Evolutionary conservation across 1,284 basidiomycete species (phyloP), one percentile per base, ranked within the genome.

Genomic region (Vanrija humicola): DNA sequence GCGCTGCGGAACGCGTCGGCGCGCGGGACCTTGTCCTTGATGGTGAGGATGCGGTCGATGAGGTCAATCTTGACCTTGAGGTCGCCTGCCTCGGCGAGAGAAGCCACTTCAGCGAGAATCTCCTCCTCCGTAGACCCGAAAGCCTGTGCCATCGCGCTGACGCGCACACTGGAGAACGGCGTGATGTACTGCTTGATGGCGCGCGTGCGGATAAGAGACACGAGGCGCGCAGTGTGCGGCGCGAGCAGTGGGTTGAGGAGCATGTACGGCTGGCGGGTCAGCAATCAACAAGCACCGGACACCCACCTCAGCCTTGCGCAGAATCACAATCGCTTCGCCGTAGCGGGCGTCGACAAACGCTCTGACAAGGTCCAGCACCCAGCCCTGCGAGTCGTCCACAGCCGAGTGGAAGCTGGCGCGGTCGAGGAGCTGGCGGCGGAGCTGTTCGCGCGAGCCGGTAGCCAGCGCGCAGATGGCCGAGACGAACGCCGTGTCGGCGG

Each of bases 131-230:
- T n/a, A 16, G 64, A 46, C 15, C 60, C 63, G 40, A 74, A 71
- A 5, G 70, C 65, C n/a, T 49, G 23, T 0, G 65, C 66, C 73
- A 75, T 75, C 5, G 58, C 59, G 3, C 52, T 52, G 38, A 75
- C 56, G 26, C 64, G 56, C 23, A 75, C 64, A 0, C 64, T 55
- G 0, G 68, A 64, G 59, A 72, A 75, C 0, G 73, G 73, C 28
- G 59, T 46, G 39, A 72, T 62, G 56, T 74, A 75, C 59, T 74
- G 73, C n/a, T 68, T 56, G 46, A 74, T 59, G 8, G 67, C 61
- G 26, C 64, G 57, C 6, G 60, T 67, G 48, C 64, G 58, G 48
- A 75, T 71, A n/a, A 62, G 44, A 10, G 38, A 15, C 21, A 67
- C 38, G 23, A 73, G 61, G 7, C 28, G 52, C 3, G 28, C 14